phyloP scores from a whole-genome alignment of 73 alveolate species.

The Stentor roeselii region DNA sequence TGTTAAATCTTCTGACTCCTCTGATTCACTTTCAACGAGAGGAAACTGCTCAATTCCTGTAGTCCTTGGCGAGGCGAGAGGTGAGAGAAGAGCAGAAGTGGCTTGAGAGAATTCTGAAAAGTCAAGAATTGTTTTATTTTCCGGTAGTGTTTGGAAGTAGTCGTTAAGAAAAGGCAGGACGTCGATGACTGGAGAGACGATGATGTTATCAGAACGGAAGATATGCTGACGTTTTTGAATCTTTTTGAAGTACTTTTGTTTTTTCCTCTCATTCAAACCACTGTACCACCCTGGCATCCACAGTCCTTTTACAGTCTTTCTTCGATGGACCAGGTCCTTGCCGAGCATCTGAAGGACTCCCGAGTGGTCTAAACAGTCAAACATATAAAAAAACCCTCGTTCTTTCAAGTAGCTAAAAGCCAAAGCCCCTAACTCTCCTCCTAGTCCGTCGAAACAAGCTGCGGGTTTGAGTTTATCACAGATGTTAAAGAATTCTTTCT shows the following conservation, averaged over 20 bases:
- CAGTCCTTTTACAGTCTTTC: neutral
- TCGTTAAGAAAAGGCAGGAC: neutral
- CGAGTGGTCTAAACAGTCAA: too few species aligned
- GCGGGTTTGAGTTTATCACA: neutral
- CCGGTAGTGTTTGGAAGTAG: neutral
- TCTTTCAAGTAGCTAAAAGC: neutral
- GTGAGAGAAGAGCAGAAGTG: neutral
- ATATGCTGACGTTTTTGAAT: constrained; percentile 1
- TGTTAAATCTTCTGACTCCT: neutral
- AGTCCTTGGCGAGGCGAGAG: neutral
- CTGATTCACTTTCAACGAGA: neutral
- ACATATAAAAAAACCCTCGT: neutral
- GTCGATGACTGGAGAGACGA: neutral
- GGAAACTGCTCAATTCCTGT: neutral
- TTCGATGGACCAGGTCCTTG: neutral
- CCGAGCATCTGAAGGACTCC: neutral
- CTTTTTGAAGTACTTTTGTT: neutral
- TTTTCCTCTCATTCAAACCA: neutral
- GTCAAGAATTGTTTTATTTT: neutral
- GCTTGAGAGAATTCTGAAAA: neutral
- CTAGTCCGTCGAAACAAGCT: neutral
- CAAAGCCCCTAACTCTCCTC: neutral
- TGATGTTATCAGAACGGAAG: neutral
- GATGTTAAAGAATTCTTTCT: neutral
- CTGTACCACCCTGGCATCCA: constrained; percentile 4